Percentiles rank a stretch among this genome's conserved stretches.
These are phyloP conservation scores for Starmerella roubikii DNA, from an alignment of 805 yeast genomes.

Conservation along the genomic window DNA sequence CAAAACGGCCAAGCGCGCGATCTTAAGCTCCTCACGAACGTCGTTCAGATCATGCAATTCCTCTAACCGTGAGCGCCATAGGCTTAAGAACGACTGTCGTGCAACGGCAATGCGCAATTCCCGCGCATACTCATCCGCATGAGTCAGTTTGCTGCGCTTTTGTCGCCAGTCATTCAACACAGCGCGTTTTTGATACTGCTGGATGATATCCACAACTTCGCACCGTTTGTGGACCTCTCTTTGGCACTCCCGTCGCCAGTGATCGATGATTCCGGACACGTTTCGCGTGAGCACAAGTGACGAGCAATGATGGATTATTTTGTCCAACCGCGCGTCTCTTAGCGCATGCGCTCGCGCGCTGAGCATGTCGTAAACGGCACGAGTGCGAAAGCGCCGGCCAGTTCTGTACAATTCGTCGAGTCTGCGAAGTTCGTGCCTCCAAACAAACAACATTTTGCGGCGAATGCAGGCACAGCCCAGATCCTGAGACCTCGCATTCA, in stretches of 20 bases:
- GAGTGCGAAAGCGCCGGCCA: too few relatives aligned
- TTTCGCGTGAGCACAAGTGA: too few relatives aligned
- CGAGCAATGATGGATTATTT: too few relatives aligned
- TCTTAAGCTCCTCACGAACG: neutral
- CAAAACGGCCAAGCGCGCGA: neutral
- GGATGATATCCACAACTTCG: neutral
- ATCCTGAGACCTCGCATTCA: too few relatives aligned
- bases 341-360: too few relatives aligned
- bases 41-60: neutral
- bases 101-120: neutral
- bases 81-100: neutral
- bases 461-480: too few relatives aligned
- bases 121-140: neutral
- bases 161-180: neutral
- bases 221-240: neutral
- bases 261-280: too few relatives aligned
- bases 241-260: neutral
- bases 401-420: too few relatives aligned
- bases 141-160: neutral
- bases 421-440: too few relatives aligned
- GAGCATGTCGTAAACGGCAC: too few relatives aligned
- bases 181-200: neutral
- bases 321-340: too few relatives aligned
- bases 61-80: neutral
- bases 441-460: too few relatives aligned